phyloP scores from a whole-genome alignment of 495 filamentous ascomycete species.

The Chaetomium tenue region DNA sequence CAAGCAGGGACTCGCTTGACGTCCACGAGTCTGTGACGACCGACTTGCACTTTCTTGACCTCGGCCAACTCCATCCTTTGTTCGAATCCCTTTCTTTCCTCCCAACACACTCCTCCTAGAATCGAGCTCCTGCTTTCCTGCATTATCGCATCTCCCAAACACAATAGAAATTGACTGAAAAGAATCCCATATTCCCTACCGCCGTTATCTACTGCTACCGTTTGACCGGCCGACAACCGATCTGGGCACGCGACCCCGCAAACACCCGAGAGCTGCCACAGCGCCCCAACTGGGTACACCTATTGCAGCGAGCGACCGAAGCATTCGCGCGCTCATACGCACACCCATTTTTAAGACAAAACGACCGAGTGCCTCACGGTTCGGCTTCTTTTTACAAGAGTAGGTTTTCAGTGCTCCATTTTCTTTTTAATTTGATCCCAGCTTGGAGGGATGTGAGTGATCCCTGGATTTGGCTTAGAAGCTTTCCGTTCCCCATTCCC shows the following conservation, averaged over 20 bases:
- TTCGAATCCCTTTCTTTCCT: neutral
- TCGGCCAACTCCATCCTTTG: constrained; percentile 8
- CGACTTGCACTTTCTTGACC: neutral
- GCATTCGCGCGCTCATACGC: neutral
- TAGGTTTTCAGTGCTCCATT: constrained; percentile 1
- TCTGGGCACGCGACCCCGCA: constrained; percentile 33
- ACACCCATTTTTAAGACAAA: neutral
- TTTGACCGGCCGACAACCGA: constrained; percentile 14
- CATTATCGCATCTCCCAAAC: neutral
- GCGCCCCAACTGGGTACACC: neutral
- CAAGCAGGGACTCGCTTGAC: constrained; percentile 6
- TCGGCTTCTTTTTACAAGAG: neutral
- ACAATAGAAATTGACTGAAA: neutral
- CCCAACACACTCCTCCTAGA: neutral
- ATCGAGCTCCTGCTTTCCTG: neutral
- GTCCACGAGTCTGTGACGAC: neutral
- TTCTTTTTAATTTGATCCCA: neutral
- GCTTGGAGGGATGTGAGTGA: too few relatives aligned
- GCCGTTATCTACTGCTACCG: constrained; percentile 16
- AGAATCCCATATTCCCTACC: constrained; percentile 2
- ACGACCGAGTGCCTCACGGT: neutral
- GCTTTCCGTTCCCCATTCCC: constrained; percentile 11
- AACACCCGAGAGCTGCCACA: neutral
- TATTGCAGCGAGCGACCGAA: neutral
- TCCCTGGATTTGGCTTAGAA: neutral